phyloP scores from a whole-genome alignment of 75 land plant species.

The Larix kaempferi region DNA sequence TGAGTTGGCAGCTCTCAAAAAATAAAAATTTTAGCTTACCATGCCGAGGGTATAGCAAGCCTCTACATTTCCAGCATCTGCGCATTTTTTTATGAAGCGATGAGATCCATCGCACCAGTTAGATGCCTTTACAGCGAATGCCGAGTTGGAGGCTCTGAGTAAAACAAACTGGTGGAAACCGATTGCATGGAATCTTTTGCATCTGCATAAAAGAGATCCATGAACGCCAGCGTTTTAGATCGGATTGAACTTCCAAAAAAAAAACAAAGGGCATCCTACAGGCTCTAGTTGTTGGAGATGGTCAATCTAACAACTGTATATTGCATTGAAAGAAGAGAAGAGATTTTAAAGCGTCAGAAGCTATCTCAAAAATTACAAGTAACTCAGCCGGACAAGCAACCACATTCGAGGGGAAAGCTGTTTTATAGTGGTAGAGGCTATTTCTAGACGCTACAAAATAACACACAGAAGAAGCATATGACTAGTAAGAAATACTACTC shows the following conservation, averaged over 20 bases:
- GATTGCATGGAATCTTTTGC: conserved; percentile 51
- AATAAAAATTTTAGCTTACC: conserved; percentile 22
- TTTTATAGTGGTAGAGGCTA: no score
- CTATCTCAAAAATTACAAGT: no score
- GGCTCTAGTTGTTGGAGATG: background rate
- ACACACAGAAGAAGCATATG: no score
- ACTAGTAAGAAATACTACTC: no score
- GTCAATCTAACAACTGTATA: no score
- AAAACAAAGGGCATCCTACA: background rate
- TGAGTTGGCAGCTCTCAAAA: background rate
- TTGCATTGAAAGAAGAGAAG: no score
- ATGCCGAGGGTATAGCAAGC: conserved; percentile 70
- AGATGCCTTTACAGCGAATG: conserved; percentile 37
- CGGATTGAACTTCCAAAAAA: background rate
- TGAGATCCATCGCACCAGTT: conserved; percentile 69
- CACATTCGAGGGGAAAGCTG: no score
- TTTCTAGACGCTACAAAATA: no score
- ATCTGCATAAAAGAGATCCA: conserved; percentile 25
- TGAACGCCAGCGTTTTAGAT: background rate
- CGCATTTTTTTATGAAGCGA: conserved; percentile 52
- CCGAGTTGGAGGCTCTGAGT: conserved; percentile 18
- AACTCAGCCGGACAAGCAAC: no score
- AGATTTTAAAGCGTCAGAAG: no score
- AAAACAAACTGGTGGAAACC: conserved; percentile 46
- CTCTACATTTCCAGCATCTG: conserved; percentile 56